Percentiles rank a stretch among this genome's conserved stretches.
These are phyloP conservation scores for Aleurites moluccanus DNA, from an alignment of 441 rosid genomes.

Conservation along the genomic window DNA sequence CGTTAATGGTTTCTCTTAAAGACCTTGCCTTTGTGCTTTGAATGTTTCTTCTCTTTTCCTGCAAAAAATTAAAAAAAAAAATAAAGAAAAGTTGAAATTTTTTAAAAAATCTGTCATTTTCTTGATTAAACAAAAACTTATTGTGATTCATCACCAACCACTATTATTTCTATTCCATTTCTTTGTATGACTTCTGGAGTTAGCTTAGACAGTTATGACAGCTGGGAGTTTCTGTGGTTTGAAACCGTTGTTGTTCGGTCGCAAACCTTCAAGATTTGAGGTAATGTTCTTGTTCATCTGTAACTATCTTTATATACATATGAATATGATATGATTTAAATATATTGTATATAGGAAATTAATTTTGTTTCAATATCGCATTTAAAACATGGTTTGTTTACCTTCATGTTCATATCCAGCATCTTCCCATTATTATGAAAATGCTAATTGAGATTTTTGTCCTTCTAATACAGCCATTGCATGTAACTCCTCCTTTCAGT, in stretches of 20 bases:
- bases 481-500: background rate
- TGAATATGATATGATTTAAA: background rate
- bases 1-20: slow-evolving; percentile 1
- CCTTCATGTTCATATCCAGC: background rate
- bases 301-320: background rate
- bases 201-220: slow-evolving; percentile 35
- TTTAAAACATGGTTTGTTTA: background rate
- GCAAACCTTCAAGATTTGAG: slow-evolving; percentile 42
- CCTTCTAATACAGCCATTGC: background rate
- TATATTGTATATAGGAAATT: background rate
- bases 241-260: slow-evolving; percentile 50
- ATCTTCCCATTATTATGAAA: background rate
- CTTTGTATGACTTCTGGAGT: slow-evolving; percentile 18
- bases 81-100: background rate
- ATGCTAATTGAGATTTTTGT: background rate
- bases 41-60: slow-evolving; percentile 23
- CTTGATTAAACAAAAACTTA: background rate
- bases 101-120: background rate
- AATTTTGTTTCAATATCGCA: background rate
- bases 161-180: slow-evolving; percentile 14
- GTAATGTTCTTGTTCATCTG: slow-evolving; percentile 19
- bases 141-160: slow-evolving; percentile 5
- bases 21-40: slow-evolving; percentile 13
- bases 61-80: background rate
- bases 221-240: slow-evolving; percentile 44